phyloP scores from a whole-genome alignment of 176 grass and related monocot genomes.

The Leersia perrieri region DNA sequence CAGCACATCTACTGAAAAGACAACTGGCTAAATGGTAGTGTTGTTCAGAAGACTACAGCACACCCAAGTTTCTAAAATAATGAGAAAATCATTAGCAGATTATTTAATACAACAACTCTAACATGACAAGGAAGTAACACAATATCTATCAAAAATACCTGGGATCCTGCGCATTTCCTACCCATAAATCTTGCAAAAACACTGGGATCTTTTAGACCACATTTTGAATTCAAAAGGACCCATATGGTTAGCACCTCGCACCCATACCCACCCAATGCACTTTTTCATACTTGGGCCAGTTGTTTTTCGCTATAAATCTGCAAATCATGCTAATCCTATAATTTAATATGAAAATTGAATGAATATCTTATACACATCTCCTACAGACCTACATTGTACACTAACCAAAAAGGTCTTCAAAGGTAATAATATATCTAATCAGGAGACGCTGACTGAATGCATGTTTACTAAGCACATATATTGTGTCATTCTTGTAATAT shows the following conservation, averaged over 20 bases:
- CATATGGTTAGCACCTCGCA: not conserved
- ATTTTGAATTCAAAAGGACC: not conserved
- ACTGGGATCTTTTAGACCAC: not conserved
- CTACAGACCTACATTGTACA: conserved; percentile 11
- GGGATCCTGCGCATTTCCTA: not conserved
- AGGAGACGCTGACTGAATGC: not conserved
- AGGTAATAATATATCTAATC: conserved; percentile 9
- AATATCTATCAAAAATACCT: not conserved
- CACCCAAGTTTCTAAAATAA: not conserved
- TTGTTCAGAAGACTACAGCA: conserved; percentile 16
- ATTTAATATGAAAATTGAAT: not conserved
- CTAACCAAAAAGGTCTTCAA: not conserved
- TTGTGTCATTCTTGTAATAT: not conserved
- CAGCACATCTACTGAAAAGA: not conserved
- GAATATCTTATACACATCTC: not conserved
- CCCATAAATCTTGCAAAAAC: not conserved
- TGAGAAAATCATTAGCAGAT: not conserved
- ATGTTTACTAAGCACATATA: conserved; percentile 14
- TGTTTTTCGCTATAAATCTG: not conserved
- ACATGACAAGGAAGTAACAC: not conserved
- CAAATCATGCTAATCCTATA: not conserved
- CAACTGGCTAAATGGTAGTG: not conserved
- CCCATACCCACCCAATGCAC: not conserved
- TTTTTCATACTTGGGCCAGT: not conserved
- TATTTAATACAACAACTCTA: not conserved